Conservation (phyloP, 1,139 yeast species). For the Hansenula lynferdii region DNA sequence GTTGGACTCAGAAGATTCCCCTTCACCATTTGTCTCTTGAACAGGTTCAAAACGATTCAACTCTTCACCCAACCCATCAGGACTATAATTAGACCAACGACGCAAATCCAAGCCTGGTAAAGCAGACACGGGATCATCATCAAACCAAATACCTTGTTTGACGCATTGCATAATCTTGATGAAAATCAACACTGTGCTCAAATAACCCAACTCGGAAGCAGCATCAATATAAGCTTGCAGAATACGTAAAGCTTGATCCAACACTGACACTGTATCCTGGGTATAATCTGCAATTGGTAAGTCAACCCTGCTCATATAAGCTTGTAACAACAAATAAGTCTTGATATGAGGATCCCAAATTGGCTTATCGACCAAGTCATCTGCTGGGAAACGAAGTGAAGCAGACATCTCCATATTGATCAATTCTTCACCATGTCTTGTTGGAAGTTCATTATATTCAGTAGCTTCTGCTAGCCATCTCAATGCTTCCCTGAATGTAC, state of each 20-base stretch:
- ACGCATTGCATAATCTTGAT: slow-evolving; percentile 78
- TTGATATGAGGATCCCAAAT: slow-evolving; percentile 97
- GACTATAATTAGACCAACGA: slow-evolving; percentile 25
- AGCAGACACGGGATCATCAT: slow-evolving; percentile 61
- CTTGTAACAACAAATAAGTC: slow-evolving; percentile 80
- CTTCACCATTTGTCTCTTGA: slow-evolving; percentile 22
- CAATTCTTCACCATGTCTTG: slow-evolving; percentile 92
- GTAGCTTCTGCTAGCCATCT: slow-evolving; percentile 72
- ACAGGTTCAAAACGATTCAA: slow-evolving; percentile 2
- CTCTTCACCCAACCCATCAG: slow-evolving; percentile 23
- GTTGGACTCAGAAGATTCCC: slow-evolving; percentile 2
- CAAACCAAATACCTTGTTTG: slow-evolving; percentile 87
- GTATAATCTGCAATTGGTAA: slow-evolving; percentile 93
- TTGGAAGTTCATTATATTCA: slow-evolving; percentile 90
- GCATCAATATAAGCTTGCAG: slow-evolving; percentile 91
- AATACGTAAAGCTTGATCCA: slow-evolving; percentile 93
- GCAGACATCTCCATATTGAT: slow-evolving; percentile 88
- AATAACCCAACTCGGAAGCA: slow-evolving; percentile 77
- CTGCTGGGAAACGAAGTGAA: slow-evolving; percentile 70
- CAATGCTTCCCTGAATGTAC: slow-evolving; percentile 65
- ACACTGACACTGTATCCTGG: slow-evolving; percentile 88
- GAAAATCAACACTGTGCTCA: slow-evolving; percentile 53
- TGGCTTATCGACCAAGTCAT: slow-evolving; percentile 47
- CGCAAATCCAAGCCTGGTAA: slow-evolving; percentile 63
- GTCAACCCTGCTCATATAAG: slow-evolving; percentile 77